Conservation (phyloP, 2,329 filamentous ascomycete genomes). For the Chaetomium strumarium region DNA sequence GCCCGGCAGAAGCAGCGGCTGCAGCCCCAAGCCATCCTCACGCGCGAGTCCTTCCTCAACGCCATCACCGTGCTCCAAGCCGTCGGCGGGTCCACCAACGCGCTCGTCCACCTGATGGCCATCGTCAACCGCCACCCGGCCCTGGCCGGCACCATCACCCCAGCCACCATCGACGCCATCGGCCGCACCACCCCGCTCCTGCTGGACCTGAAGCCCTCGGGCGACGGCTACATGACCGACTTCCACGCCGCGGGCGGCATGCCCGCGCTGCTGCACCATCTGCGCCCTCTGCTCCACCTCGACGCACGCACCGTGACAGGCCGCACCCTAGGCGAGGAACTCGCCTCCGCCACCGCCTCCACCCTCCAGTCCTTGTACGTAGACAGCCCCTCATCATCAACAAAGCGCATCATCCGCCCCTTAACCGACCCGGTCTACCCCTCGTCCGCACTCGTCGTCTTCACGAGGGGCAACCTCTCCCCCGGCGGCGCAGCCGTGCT, state of each 20-base stretch:
- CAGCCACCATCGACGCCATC: slow-evolving; percentile 74
- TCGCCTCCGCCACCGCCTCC: slow-evolving; percentile 61
- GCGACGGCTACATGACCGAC: slow-evolving; percentile 84
- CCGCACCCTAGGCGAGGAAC: slow-evolving; percentile 72
- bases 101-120: slow-evolving; percentile 78
- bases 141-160: slow-evolving; percentile 56
- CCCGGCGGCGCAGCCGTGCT: slow-evolving; percentile 71
- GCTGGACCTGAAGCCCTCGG: slow-evolving; percentile 79
- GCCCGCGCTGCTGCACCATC: slow-evolving; percentile 69
- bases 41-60: slow-evolving; percentile 73
- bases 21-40: slow-evolving; percentile 63
- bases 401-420: slow-evolving; percentile 52
- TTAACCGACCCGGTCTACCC: slow-evolving; percentile 61
- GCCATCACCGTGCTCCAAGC: slow-evolving; percentile 83
- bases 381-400: slow-evolving; percentile 25
- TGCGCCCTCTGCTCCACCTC: slow-evolving; percentile 72
- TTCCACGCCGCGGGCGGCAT: slow-evolving; percentile 86
- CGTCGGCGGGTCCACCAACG: slow-evolving; percentile 79
- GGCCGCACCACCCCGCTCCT: slow-evolving; percentile 73
- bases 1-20: slow-evolving; percentile 41
- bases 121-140: slow-evolving; percentile 69
- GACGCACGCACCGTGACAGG: slow-evolving; percentile 77
- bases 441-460: slow-evolving; percentile 73
- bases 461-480: slow-evolving; percentile 70
- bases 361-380: slow-evolving; percentile 35